phyloP scores from a whole-genome alignment of 371 early-diverging fungal genomes.

The Mortierella polycephala region DNA sequence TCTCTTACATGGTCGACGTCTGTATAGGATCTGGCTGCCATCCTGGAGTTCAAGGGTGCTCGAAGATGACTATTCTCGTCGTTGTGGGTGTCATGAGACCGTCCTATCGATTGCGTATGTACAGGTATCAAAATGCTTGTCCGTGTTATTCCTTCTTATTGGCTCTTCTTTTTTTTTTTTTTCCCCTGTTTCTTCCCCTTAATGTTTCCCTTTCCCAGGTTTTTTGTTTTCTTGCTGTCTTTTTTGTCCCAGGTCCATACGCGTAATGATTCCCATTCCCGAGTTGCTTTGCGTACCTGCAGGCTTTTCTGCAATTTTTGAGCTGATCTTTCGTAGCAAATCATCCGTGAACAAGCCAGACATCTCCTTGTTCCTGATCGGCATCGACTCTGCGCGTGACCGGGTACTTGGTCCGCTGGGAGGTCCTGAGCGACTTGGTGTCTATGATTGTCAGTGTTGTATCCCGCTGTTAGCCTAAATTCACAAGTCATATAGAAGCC shows the following conservation, averaged over 20 bases:
- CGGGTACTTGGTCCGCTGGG: constrained; percentile 5
- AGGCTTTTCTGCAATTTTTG: constrained; percentile 23
- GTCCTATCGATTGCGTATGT: not conserved
- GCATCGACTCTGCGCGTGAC: constrained; percentile 41
- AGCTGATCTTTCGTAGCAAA: constrained; percentile 30
- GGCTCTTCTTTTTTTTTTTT: not conserved
- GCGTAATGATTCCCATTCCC: no score
- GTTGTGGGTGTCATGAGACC: constrained; percentile 13
- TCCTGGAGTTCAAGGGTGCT: constrained; percentile 36
- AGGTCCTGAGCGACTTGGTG: not conserved
- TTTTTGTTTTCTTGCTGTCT: no score
- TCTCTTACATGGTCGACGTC: constrained; percentile 20
- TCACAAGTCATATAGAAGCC: not conserved
- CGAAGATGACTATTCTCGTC: constrained; percentile 38
- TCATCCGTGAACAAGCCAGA: constrained; percentile 33
- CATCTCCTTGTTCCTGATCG: constrained; percentile 24
- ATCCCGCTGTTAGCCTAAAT: not conserved
- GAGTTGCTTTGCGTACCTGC: not conserved
- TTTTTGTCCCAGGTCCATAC: no score
- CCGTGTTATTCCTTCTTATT: no score
- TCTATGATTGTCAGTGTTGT: not conserved
- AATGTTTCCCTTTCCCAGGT: no score
- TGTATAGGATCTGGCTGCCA: constrained; percentile 19
- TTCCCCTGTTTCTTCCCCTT: no score
- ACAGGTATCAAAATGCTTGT: not conserved